phyloP scores from a whole-genome alignment of 306 rosid species.

The Quercus ilex region DNA sequence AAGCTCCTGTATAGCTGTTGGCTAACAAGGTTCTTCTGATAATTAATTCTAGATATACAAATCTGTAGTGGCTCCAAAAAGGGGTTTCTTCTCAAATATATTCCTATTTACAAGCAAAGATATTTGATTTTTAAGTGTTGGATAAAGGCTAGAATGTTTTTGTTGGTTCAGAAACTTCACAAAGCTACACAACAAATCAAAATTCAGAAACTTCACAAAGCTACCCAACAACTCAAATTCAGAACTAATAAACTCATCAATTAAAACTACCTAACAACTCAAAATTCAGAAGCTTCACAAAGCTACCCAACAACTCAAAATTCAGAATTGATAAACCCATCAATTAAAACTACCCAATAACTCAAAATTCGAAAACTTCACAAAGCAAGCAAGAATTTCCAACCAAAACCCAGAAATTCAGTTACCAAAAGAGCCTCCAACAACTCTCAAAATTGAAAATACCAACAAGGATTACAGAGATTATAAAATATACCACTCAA shows the following conservation, averaged over 20 bases:
- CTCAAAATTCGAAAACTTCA: constrained; percentile 13
- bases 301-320: too few species aligned
- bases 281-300: too few species aligned
- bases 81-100: constrained; percentile 1
- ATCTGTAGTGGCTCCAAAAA: constrained; percentile 8
- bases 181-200: too few species aligned
- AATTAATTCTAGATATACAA: constrained; percentile 3
- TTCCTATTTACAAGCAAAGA: not conserved
- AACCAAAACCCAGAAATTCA: constrained; percentile 18
- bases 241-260: not conserved
- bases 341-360: not conserved
- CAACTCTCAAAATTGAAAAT: not conserved
- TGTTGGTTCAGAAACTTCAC: too few species aligned
- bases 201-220: too few species aligned
- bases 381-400: constrained; percentile 2
- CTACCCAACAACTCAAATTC: too few species aligned
- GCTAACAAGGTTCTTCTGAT: constrained; percentile 77
- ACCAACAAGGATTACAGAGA: not conserved
- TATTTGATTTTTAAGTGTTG: not conserved
- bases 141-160: not conserved
- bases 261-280: not conserved
- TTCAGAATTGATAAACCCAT: too few species aligned
- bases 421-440: not conserved
- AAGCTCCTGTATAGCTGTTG: constrained; percentile 91
- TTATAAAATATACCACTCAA: constrained; percentile 40